Evolutionary conservation across 148 eudicot genomes (phyloP).

Genomic region (Fallopia convolvulus): DNA sequence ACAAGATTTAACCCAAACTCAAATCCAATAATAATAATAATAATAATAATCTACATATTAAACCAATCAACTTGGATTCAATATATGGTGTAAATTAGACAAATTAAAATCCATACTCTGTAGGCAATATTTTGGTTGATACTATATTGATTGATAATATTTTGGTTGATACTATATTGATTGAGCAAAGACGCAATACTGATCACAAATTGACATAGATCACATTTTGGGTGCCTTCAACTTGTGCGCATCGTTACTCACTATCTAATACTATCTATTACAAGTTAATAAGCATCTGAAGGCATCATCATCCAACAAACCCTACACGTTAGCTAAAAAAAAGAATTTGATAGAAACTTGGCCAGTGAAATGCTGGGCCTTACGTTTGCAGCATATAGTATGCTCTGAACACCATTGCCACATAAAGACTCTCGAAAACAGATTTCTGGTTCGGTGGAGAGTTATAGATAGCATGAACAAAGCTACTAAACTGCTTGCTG

Average conservation of each 20-base stretch:
- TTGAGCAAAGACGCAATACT: not conserved
- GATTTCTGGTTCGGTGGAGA: not conserved
- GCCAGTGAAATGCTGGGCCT: conserved; percentile 4
- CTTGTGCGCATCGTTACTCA: not conserved
- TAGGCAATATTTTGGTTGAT: not conserved
- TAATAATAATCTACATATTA: too few relatives aligned
- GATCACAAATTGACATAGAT: not conserved
- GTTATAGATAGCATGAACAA: not conserved
- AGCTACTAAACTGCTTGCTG: not conserved
- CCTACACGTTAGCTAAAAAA: not conserved
- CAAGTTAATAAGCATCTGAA: not conserved
- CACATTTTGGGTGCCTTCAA: not conserved
- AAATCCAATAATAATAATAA: too few relatives aligned
- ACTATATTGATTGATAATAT: not conserved
- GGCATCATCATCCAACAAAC: not conserved
- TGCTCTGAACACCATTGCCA: not conserved
- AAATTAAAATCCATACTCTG: too few relatives aligned
- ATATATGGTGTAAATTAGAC: too few relatives aligned
- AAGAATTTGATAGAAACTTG: not conserved
- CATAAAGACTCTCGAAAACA: not conserved
- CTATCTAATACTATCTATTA: not conserved
- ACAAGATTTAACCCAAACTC: too few relatives aligned
- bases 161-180: not conserved
- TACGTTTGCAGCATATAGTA: not conserved
- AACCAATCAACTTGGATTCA: too few relatives aligned